Conservation (phyloP, 306 rosid species). For the Quercus gilva region DNA sequence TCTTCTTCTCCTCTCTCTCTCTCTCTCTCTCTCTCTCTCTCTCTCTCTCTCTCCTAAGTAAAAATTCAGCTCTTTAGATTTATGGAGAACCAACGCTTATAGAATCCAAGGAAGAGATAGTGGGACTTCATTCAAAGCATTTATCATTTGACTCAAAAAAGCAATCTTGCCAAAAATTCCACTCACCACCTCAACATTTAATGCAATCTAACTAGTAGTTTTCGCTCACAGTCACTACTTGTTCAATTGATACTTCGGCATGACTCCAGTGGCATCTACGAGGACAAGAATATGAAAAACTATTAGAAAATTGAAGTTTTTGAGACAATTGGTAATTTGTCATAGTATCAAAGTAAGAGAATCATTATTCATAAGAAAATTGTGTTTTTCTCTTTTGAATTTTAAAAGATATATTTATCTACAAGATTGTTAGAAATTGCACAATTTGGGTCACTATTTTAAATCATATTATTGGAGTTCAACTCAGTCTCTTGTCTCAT, state of each 20-base stretch:
- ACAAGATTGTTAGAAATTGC: too few relatives aligned
- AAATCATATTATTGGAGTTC: too few relatives aligned
- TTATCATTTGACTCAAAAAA: constrained; percentile 22
- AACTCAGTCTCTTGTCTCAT: too few relatives aligned
- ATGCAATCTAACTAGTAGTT: not conserved
- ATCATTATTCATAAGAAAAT: too few relatives aligned
- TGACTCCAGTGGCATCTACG: not conserved
- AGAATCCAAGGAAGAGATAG: constrained; percentile 59
- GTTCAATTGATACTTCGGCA: not conserved
- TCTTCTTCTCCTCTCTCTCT: not conserved
- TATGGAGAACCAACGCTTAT: constrained; percentile 1
- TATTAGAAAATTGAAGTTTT: too few relatives aligned
- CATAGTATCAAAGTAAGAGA: too few relatives aligned
- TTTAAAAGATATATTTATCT: too few relatives aligned
- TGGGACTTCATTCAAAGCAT: constrained; percentile 49
- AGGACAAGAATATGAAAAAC: not conserved
- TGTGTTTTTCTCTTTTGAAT: too few relatives aligned
- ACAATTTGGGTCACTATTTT: too few relatives aligned
- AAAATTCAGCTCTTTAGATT: constrained; percentile 20
- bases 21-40: constrained; percentile 22
- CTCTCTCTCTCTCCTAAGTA: too few relatives aligned
- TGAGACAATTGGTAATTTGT: too few relatives aligned
- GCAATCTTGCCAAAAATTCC: constrained; percentile 31
- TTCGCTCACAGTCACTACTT: not conserved
- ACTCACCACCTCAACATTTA: constrained; percentile 53